Evolutionary conservation across 169 alveolate species (phyloP).

Genomic region (Babesia bigemina): DNA sequence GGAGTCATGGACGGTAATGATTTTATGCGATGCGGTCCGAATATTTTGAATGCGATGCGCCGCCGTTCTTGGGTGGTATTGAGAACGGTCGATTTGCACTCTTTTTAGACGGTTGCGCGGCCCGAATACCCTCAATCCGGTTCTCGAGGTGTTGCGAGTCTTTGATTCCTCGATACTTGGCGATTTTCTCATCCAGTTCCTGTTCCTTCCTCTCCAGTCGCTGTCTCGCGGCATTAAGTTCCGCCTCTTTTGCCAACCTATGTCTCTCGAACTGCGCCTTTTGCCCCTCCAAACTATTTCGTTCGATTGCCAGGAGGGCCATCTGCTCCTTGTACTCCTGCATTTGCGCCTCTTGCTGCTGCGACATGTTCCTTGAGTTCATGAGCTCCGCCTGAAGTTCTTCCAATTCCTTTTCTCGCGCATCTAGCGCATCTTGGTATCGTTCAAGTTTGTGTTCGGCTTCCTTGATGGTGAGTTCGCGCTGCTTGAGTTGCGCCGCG

Average conservation of each 20-base stretch:
- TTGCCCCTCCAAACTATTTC: constrained; percentile 68
- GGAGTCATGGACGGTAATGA: no score
- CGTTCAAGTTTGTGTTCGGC: constrained; percentile 38
- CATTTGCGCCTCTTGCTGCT: constrained; percentile 37
- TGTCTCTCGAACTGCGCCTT: constrained; percentile 65
- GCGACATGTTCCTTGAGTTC: constrained; percentile 13
- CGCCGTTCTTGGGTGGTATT: constrained; percentile 12
- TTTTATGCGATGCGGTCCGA: constrained; percentile 8
- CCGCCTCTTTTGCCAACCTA: constrained; percentile 40
- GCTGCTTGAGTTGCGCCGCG: constrained; percentile 44
- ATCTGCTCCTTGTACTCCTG: constrained; percentile 59
- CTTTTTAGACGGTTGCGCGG: constrained; percentile 1
- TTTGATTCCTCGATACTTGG: constrained; percentile 13
- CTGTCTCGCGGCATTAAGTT: constrained; percentile 61
- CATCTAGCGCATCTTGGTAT: constrained; percentile 26
- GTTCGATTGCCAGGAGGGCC: constrained; percentile 67
- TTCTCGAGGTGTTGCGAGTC: constrained; percentile 40
- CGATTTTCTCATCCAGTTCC: constrained; percentile 44
- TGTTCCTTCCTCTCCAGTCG: constrained; percentile 48
- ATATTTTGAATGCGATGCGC: neutral
- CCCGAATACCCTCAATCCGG: constrained; percentile 20
- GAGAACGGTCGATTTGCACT: constrained; percentile 16
- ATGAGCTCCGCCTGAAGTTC: constrained; percentile 39
- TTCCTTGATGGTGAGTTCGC: constrained; percentile 30
- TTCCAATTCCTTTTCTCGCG: constrained; percentile 35